phyloP scores from a whole-genome alignment of 2,329 filamentous ascomycete genomes.

The Ophiostoma montium region DNA sequence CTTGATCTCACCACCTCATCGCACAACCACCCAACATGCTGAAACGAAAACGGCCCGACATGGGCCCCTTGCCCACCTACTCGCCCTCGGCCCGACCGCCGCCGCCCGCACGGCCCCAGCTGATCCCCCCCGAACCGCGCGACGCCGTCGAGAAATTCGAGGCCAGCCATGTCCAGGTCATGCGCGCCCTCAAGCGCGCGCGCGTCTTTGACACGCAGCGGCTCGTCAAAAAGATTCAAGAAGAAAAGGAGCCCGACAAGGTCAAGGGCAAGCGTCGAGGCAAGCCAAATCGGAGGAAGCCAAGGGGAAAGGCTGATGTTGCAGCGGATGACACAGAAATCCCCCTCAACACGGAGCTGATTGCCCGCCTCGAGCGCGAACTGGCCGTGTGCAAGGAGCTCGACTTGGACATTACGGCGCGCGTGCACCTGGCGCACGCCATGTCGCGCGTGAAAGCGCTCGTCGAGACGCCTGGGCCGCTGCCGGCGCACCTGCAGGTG shows the following conservation, averaged over 20 bases:
- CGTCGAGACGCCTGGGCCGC: conserved; percentile 35
- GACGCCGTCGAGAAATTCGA: conserved; percentile 10
- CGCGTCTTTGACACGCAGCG: conserved; percentile 72
- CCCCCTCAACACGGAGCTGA: conserved; percentile 29
- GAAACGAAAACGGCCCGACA: conserved; percentile 39
- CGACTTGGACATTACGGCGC: conserved; percentile 42
- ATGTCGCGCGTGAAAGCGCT: conserved; percentile 40
- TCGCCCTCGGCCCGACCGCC: conserved; percentile 17
- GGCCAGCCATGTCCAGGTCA: conserved; percentile 32
- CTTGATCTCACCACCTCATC: not conserved
- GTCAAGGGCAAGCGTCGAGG: not conserved
- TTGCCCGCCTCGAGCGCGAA: conserved; percentile 48
- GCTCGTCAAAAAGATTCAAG: conserved; percentile 44
- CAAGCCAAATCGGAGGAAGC: no score
- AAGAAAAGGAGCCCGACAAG: conserved; percentile 22
- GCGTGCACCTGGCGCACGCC: conserved; percentile 39
- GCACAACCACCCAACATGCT: conserved; percentile 26
- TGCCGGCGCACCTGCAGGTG: conserved; percentile 6
- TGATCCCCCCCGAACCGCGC: conserved; percentile 8
- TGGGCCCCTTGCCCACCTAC: conserved; percentile 27
- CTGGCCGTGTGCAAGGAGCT: conserved; percentile 42
- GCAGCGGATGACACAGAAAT: no score
- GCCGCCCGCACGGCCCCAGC: no score
- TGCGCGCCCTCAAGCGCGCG: conserved; percentile 53
- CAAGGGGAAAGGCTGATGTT: no score